Evolutionary conservation across 371 early-diverging fungal species (phyloP).

Genomic region (Mortierella sp.): DNA sequence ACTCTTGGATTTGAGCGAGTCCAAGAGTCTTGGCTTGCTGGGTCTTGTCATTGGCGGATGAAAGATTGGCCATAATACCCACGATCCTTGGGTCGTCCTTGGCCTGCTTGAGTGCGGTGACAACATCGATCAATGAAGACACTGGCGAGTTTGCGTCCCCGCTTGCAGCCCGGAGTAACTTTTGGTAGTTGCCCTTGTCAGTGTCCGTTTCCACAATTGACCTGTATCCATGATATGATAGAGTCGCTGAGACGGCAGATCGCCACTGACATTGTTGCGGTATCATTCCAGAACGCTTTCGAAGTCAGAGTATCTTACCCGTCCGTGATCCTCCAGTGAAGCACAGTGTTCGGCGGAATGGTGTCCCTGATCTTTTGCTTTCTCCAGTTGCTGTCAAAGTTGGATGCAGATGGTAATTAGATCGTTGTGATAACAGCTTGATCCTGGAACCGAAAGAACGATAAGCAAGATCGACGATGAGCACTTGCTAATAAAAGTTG

Average conservation of each 20-base stretch:
- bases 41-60: constrained; percentile 30
- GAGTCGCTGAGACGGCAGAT: background rate
- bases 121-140: constrained; percentile 40
- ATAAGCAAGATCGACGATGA: too few species aligned
- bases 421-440: background rate
- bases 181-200: constrained; percentile 42
- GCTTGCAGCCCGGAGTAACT: constrained; percentile 30
- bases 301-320: constrained; percentile 18
- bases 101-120: constrained; percentile 48
- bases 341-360: constrained; percentile 50
- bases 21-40: constrained; percentile 48
- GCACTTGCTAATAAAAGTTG: constrained; percentile 30
- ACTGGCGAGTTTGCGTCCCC: constrained; percentile 33
- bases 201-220: constrained; percentile 53
- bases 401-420: background rate
- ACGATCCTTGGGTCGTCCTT: constrained; percentile 53
- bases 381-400: constrained; percentile 33
- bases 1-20: constrained; percentile 66
- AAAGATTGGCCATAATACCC: constrained; percentile 55
- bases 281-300: too few species aligned
- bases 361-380: constrained; percentile 41
- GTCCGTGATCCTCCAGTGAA: constrained; percentile 52
- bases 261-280: too few species aligned
- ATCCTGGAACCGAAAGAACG: background rate
- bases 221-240: constrained; percentile 8